These are phyloP conservation scores for Metschnikowia hibisci DNA, from an alignment of 805 yeast species.

Conservation along the genomic window DNA sequence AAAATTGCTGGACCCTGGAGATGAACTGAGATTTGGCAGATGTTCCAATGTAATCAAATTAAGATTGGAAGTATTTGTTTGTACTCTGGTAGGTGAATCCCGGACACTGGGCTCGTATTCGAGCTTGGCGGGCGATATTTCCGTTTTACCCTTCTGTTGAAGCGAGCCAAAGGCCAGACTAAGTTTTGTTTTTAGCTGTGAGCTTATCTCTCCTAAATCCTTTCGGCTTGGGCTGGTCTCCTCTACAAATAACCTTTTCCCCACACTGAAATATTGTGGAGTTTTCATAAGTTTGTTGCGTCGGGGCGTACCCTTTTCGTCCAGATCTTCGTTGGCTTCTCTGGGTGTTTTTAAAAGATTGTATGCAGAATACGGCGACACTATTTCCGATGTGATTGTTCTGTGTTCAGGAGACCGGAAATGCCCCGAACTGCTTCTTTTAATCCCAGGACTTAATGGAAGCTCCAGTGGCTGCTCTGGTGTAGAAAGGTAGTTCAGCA, in stretches of 20 bases:
- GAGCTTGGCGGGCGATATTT: constrained; percentile 16
- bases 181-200: constrained; percentile 34
- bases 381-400: constrained; percentile 21
- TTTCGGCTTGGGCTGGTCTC: constrained; percentile 26
- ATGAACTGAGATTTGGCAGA: background rate
- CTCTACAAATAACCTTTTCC: constrained; percentile 33
- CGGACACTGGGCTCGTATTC: constrained; percentile 22
- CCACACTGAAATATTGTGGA: constrained; percentile 40
- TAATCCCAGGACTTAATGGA: constrained; percentile 40
- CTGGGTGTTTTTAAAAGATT: constrained; percentile 33
- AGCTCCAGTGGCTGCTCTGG: constrained; percentile 34
- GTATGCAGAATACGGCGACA: constrained; percentile 26
- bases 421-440: constrained; percentile 29
- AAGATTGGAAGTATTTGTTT: constrained; percentile 8
- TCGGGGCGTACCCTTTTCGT: constrained; percentile 22
- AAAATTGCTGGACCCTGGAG: constrained; percentile 1
- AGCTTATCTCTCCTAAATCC: constrained; percentile 37
- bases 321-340: constrained; percentile 29
- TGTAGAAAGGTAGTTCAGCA: constrained; percentile 32
- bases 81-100: constrained; percentile 22
- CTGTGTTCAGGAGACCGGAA: constrained; percentile 35
- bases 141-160: constrained; percentile 23
- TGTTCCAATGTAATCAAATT: constrained; percentile 2
- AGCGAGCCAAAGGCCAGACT: constrained; percentile 40
- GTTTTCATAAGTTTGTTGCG: constrained; percentile 31